Evolutionary conservation across 352 stramenopile species (phyloP), one percentile per base, ranked within the genome.

Genomic region (Phytophthora ohioensis): DNA sequence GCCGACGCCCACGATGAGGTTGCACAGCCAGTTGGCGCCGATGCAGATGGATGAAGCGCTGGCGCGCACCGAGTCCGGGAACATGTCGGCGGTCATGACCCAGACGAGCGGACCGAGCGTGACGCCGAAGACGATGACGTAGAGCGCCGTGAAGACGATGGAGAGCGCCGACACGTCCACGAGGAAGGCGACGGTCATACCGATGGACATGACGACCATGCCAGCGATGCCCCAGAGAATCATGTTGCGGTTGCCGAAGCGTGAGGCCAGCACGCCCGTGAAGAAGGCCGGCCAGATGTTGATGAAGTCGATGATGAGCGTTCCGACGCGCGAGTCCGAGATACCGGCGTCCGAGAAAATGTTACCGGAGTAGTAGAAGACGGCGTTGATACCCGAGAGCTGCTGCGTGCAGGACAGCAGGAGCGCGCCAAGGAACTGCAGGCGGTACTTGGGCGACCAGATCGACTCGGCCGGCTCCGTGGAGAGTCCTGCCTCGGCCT

Each of bases 221-320:
- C 66, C 54, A 6, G 56, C 60, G n/a, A 78, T 67, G 17, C 80
- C 80, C n/a, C 52, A 51, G n/a, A 90, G 67, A 7, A 91, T 73
- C 75, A 91, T 81, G 49, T 57, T 83, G 58, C 82, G 82, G 51
- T 82, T 87, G 35, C 71, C 72, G 43, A 90, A 89, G 60, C 67
- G 71, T 43, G 62, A 73, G 34, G 70, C 68, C 21, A 90, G 51
- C 17, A 81, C 21, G 21, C 21, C 21, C 21, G 21, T 27, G 21
- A 27, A 27, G 21, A 27, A 27, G 21, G 21, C 21, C 21, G 21
- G 21, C 21, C 21, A 27, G 21, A 27, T 27, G 21, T 27, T 27
- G 21, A 27, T 27, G 21, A 27, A 27, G 21, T 27, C 21, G 21
- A 27, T 27, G 21, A 27, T 27, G 21, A 27, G 21, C 21, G 21